These are phyloP conservation scores for Linnemannia zychae DNA, from an alignment of 192 early-diverging fungal species.

Conservation along the genomic window DNA sequence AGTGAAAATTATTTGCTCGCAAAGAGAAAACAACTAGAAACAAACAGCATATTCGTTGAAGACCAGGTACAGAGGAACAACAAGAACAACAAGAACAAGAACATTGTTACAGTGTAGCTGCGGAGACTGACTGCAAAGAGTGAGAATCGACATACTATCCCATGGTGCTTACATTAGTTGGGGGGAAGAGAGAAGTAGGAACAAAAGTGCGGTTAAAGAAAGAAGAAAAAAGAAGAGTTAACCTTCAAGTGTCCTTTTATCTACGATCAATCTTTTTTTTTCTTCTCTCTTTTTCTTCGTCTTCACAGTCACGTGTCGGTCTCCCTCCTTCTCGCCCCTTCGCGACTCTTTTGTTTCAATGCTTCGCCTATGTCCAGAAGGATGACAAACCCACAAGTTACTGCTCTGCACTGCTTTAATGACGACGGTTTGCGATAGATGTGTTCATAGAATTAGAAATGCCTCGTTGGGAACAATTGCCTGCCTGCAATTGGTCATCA, in stretches of 20 bases:
- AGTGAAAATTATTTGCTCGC: not conserved
- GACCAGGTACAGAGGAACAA: not conserved
- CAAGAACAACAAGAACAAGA: not conserved
- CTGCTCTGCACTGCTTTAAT: not conserved
- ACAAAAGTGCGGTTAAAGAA: not conserved
- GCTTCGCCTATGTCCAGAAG: not conserved
- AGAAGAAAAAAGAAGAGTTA: slow-evolving; percentile 4
- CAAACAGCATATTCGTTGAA: not conserved
- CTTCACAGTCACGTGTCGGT: not conserved
- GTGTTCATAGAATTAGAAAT: not conserved
- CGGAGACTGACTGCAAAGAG: not conserved
- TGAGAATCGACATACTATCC: not conserved
- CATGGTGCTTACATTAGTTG: slow-evolving; percentile 8
- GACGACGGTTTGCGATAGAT: not conserved
- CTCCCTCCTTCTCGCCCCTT: not conserved
- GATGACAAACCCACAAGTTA: not conserved
- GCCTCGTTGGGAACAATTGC: not conserved
- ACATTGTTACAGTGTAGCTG: not conserved
- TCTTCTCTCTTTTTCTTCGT: not conserved
- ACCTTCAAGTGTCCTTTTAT: not conserved
- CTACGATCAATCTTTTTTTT: not conserved
- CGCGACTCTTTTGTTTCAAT: not conserved
- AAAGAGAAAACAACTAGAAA: not conserved
- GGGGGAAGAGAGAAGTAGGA: not conserved
- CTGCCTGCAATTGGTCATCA: not conserved